phyloP scores from a whole-genome alignment of 495 filamentous ascomycete species.

The Cercophora scortea region DNA sequence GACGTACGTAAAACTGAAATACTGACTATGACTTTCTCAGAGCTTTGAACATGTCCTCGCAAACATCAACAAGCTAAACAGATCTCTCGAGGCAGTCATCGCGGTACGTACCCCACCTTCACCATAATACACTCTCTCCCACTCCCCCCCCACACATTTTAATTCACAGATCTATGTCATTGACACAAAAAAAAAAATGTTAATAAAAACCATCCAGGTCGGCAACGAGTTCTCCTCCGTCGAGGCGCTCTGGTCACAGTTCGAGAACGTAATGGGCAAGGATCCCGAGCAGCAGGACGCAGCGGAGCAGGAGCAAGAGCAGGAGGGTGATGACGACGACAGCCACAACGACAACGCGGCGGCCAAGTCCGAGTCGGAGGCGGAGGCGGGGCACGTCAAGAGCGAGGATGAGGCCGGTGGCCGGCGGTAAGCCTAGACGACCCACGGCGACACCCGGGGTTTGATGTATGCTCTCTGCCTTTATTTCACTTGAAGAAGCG shows the following conservation, averaged over 20 bases:
- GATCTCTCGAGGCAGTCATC: constrained; percentile 86
- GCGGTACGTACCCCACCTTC: constrained; percentile 49
- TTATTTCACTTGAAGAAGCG: too few relatives aligned
- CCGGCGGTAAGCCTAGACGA: not conserved
- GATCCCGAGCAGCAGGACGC: constrained; percentile 45
- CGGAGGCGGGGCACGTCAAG: constrained; percentile 5
- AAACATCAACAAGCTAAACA: constrained; percentile 93
- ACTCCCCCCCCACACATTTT: not conserved
- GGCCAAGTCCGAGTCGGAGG: constrained; percentile 15
- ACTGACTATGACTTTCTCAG: constrained; percentile 28
- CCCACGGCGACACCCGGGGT: too few relatives aligned
- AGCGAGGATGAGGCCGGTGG: constrained; percentile 5
- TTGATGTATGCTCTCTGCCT: too few relatives aligned
- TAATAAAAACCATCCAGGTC: constrained; percentile 46
- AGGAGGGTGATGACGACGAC: constrained; percentile 10
- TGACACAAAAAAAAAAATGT: not conserved
- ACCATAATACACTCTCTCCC: not conserved
- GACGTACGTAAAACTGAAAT: not conserved
- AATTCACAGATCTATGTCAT: too few relatives aligned
- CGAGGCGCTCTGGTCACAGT: constrained; percentile 92
- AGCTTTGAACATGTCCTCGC: constrained; percentile 90
- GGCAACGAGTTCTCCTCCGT: constrained; percentile 97
- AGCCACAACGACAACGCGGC: constrained; percentile 4
- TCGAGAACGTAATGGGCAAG: constrained; percentile 91
- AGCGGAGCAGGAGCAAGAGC: constrained; percentile 24